Evolutionary conservation across 257 asterid species (phyloP).

Genomic region (Coffea eugenioides): DNA sequence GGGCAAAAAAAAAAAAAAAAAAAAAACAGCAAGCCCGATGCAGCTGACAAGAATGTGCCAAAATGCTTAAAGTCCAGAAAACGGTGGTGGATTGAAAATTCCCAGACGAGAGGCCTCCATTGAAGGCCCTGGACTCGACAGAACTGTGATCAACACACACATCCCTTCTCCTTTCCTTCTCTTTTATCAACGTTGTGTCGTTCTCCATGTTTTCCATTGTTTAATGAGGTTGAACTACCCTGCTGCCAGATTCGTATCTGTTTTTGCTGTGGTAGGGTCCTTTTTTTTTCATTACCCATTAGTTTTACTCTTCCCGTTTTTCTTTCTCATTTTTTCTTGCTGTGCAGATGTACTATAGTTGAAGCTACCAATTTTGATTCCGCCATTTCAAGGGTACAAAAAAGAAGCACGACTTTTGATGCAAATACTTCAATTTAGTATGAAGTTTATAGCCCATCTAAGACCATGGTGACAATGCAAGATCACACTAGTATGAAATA

Average conservation of each 20-base stretch:
- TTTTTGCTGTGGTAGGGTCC: background rate
- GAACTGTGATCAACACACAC: background rate
- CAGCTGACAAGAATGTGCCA: constrained; percentile 65
- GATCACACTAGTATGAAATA: no score
- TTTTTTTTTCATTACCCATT: background rate
- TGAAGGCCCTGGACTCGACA: constrained; percentile 2
- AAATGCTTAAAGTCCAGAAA: constrained; percentile 37
- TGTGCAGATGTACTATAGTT: background rate
- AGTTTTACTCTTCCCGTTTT: background rate
- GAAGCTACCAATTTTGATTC: background rate
- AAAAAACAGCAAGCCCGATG: constrained; percentile 40
- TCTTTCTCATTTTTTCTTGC: background rate
- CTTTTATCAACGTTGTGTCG: constrained; percentile 18
- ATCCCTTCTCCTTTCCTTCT: constrained; percentile 12
- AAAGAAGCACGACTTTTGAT: no score
- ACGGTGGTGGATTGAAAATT: constrained; percentile 22
- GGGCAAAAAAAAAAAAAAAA: no score
- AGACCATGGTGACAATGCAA: no score
- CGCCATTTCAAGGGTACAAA: background rate
- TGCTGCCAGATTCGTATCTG: background rate
- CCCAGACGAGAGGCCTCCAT: constrained; percentile 15
- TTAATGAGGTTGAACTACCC: background rate
- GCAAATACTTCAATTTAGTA: no score
- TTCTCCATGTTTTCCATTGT: constrained; percentile 2
- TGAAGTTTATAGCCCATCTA: no score